phyloP scores from a whole-genome alignment of 2,329 filamentous ascomycete species.

The Sphaerulina vaccinii region DNA sequence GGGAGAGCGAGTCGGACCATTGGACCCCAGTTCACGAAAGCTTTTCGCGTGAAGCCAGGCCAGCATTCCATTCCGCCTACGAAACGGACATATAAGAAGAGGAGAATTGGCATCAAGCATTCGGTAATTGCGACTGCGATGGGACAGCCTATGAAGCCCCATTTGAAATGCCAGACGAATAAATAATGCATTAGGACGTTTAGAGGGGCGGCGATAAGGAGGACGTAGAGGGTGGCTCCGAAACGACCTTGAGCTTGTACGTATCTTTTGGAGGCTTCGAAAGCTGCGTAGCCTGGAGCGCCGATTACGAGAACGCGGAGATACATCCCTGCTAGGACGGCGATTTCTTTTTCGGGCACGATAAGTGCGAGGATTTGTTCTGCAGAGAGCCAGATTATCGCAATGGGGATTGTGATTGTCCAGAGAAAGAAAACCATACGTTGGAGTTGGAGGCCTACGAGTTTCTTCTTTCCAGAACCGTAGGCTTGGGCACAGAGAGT shows the following conservation, averaged over 20 bases:
- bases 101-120: constrained; percentile 68
- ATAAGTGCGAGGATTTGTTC: constrained; percentile 62
- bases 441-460: constrained; percentile 82
- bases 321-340: constrained; percentile 69
- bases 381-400: constrained; percentile 67
- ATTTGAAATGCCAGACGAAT: constrained; percentile 65
- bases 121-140: constrained; percentile 75
- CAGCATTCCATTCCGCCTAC: constrained; percentile 73
- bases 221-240: constrained; percentile 75
- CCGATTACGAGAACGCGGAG: constrained; percentile 68
- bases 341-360: constrained; percentile 70
- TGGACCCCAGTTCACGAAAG: constrained; percentile 71
- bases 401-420: constrained; percentile 69
- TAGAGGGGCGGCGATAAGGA: constrained; percentile 77
- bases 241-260: constrained; percentile 88
- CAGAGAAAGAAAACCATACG: constrained; percentile 78
- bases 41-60: constrained; percentile 71
- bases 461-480: constrained; percentile 81
- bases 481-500: constrained; percentile 93
- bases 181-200: constrained; percentile 80
- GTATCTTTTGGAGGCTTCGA: constrained; percentile 80
- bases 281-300: constrained; percentile 71
- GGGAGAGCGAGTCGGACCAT: constrained; percentile 88
- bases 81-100: constrained; percentile 72
- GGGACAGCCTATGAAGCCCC: constrained; percentile 76